Base-by-base conservation (phyloP, 495 filamentous ascomycete genomes). In the Thermochaetoides thermophila region DNA sequence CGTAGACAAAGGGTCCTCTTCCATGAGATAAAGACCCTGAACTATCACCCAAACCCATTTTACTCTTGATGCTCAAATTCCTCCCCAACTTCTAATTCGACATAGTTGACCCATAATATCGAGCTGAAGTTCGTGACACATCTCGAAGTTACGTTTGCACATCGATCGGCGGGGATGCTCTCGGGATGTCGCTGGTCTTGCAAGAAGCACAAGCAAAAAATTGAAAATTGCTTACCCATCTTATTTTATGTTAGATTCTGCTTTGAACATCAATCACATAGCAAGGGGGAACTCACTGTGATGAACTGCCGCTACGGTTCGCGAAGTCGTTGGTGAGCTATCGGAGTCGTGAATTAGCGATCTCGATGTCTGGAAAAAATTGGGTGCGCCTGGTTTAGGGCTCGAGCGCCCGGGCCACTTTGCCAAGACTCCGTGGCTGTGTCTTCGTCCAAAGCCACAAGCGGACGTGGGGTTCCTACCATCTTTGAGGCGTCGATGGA, bases 151-250 rank as follows among this genome's bases (percentile, higher is more conserved):
- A n/a, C n/a, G 10, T 19, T 29, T 18, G 10, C 22, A 27, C 15
- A 33, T 32, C 31, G 34, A 35, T 35, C 13, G 29, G 18, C 32
- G 16, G 32, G 36, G 20, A 24, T 27, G 27, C 16, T 36, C 20
- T 35, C 29, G 34, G 5, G 32, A 22, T 17, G 32, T 37, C 28
- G 37, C 32, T 23, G 34, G 31, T 20, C 25, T 20, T 32, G 37
- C 33, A 37, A 31, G 6, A 5, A 13, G 1, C 14, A 17, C 9
- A 20, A 27, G 24, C 9, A 37, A 26, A 22, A 45, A 52, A 40
- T 40, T 31, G 32, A 49, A 37, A 29, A 36, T 38, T 38, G 58
- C 62, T 66, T 66, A 66, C 62, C 62, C 62, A 66, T 66, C 62
- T 66, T n/a, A 34, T 40, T 3, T 20, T 32, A 39, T 38, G 42